phyloP scores from a whole-genome alignment of 371 early-diverging fungal genomes.

The Haplosporangium sp. region DNA sequence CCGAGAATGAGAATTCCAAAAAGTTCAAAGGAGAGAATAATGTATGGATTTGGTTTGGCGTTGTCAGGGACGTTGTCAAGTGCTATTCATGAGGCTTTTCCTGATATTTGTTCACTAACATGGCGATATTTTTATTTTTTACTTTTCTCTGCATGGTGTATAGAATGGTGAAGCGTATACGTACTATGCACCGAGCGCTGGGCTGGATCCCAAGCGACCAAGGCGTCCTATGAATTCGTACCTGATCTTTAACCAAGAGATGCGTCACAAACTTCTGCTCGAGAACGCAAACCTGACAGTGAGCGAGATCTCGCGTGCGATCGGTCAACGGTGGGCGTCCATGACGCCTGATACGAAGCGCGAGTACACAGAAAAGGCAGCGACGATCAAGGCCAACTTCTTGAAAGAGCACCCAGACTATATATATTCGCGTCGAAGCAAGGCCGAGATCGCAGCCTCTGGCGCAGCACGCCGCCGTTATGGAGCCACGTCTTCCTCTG shows the following conservation, averaged over 20 bases:
- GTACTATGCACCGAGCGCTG: constrained; percentile 11
- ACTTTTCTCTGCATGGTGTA: neutral
- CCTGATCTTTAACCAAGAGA: constrained; percentile 70
- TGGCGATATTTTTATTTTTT: neutral
- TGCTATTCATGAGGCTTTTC: neutral
- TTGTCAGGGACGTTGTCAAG: no score
- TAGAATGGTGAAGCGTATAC: constrained; percentile 10
- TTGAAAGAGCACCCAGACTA: constrained; percentile 70
- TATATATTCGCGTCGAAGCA: constrained; percentile 73
- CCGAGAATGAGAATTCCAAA: constrained; percentile 31
- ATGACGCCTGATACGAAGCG: constrained; percentile 53
- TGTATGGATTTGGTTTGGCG: constrained; percentile 6
- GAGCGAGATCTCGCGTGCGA: constrained; percentile 69
- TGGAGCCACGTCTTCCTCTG: constrained; percentile 4
- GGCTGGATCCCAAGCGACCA: constrained; percentile 58
- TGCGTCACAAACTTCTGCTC: constrained; percentile 67
- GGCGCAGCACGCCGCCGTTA: constrained; percentile 52
- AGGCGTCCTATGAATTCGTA: constrained; percentile 78
- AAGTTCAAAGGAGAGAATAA: constrained; percentile 23
- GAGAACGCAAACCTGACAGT: constrained; percentile 65
- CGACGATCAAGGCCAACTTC: constrained; percentile 66
- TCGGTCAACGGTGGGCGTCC: constrained; percentile 66
- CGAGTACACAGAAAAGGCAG: constrained; percentile 45
- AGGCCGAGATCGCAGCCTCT: constrained; percentile 66
- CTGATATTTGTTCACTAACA: neutral